A percentile compares a stretch with the other conserved stretches of the same genome.
Conservation (phyloP, 2,329 filamentous ascomycete genomes). For the Fusarium mangiferae region DNA sequence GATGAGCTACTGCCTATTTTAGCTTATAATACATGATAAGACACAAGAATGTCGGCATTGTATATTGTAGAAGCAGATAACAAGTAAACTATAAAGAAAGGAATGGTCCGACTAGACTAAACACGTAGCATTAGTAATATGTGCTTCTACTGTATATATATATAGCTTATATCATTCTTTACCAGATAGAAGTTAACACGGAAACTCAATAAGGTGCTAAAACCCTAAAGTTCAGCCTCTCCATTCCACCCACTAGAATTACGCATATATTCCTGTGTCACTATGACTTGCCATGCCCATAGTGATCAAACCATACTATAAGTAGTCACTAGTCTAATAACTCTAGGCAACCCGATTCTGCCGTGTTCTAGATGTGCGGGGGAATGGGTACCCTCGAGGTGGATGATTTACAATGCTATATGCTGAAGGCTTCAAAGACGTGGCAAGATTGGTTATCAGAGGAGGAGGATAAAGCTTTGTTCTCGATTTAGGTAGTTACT, state of each 20-base stretch:
- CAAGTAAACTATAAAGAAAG: neutral
- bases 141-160: neutral
- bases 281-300: too few species aligned
- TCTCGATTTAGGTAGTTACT: neutral
- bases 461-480: neutral
- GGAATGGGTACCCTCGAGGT: rapidly evolving
- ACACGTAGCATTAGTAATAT: neutral
- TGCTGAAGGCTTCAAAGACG: neutral
- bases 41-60: neutral
- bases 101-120: neutral
- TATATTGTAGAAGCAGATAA: neutral
- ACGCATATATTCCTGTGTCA: neutral
- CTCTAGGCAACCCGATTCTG: rapidly evolving
- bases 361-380: neutral
- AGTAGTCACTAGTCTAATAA: neutral
- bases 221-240: neutral
- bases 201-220: neutral
- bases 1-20: neutral
- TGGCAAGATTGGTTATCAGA: rapidly evolving
- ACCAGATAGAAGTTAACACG: rapidly evolving
- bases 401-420: rapidly evolving
- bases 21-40: neutral
- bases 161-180: neutral
- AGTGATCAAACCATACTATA: too few species aligned
- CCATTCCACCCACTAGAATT: neutral